Evolutionary conservation across 164 flowering plant genomes (phyloP).

Genomic region (Nelumbo lutea): DNA sequence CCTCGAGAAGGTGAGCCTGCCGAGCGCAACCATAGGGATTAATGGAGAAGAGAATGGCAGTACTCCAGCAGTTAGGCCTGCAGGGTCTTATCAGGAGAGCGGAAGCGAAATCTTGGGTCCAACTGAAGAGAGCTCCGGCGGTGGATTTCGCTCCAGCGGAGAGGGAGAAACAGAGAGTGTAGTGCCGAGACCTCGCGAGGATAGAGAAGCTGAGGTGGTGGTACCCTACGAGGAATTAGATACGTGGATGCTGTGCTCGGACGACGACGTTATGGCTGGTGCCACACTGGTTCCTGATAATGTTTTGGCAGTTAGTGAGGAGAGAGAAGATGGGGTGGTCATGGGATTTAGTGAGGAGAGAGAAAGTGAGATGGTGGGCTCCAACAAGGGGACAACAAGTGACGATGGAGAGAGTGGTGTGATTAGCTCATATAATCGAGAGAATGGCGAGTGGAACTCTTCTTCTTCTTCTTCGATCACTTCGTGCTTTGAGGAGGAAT

Average conservation of each 20-base stretch:
- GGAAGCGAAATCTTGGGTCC: neutral
- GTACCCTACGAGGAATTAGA: conserved; percentile 25
- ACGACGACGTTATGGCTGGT: conserved; percentile 5
- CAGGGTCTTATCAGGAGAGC: neutral
- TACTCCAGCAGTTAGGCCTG: neutral
- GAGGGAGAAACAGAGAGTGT: conserved; percentile 7
- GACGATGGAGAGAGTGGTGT: neutral
- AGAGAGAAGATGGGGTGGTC: neutral
- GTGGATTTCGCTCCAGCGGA: neutral
- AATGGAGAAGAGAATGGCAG: too few species aligned
- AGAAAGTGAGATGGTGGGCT: neutral
- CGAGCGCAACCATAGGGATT: neutral
- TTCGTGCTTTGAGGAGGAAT: neutral
- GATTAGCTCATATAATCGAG: neutral
- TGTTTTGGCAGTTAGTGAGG: neutral
- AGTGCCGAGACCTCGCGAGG: neutral
- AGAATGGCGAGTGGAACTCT: neutral
- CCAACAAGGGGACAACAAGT: neutral
- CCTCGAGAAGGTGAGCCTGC: neutral
- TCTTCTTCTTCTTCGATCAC: neutral
- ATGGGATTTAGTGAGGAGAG: neutral
- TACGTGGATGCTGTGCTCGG: conserved; percentile 16
- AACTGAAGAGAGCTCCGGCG: neutral
- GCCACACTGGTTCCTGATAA: conserved; percentile 9
- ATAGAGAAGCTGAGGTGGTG: conserved; percentile 13